These are phyloP conservation scores for Psidium friedrichsthalianum DNA, from an alignment of 345 rosid species.

Conservation along the genomic window DNA sequence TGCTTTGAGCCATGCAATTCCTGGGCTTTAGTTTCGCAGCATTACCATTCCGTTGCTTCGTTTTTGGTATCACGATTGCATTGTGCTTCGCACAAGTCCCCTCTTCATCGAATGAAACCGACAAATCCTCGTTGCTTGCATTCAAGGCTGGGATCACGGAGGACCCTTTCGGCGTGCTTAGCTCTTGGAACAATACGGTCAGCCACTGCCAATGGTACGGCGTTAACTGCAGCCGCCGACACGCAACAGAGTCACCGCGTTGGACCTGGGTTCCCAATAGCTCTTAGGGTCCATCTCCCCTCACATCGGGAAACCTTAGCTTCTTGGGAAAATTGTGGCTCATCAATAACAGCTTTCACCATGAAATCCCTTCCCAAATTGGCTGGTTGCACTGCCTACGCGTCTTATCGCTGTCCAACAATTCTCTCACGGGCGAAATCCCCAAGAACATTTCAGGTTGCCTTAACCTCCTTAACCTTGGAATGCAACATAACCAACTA, in stretches of 20 bases:
- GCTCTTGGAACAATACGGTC: not conserved
- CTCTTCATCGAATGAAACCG: conserved; percentile 1
- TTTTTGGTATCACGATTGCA: not conserved
- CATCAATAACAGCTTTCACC: not conserved
- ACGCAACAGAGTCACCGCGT: not conserved
- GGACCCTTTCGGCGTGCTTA: not conserved
- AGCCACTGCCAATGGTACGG: conserved; percentile 1
- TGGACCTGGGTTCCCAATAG: not conserved
- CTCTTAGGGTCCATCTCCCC: conserved; percentile 1
- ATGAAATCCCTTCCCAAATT: conserved; percentile 1
- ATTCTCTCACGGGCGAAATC: conserved; percentile 9
- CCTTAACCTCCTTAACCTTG: not conserved
- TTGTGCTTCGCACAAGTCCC: conserved; percentile 1
- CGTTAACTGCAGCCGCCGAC: not conserved
- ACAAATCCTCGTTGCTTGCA: not conserved
- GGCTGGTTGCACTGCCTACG: conserved; percentile 4
- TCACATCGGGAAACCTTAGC: not conserved
- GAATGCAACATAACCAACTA: not conserved
- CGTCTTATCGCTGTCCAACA: not conserved
- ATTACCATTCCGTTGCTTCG: not conserved
- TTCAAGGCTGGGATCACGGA: not conserved
- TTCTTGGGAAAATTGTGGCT: not conserved
- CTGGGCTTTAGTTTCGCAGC: too few species aligned
- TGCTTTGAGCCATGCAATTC: not conserved
- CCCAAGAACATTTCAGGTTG: conserved; percentile 8